phyloP scores from a whole-genome alignment of 2,329 filamentous ascomycete genomes.

The Pseudonectria foliicola region DNA sequence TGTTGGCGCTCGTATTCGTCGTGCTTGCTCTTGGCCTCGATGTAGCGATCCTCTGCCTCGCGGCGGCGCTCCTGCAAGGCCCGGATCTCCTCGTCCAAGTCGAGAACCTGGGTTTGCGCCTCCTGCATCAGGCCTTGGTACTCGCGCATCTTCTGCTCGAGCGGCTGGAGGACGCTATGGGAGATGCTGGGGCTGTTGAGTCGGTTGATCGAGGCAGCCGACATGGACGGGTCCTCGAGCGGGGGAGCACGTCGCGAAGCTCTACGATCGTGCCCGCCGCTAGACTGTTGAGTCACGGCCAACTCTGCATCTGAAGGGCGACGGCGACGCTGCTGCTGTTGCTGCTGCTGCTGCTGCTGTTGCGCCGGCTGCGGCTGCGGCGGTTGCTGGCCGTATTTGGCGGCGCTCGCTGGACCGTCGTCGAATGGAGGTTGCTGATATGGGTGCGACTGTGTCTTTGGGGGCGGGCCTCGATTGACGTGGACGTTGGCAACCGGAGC shows the following conservation, averaged over 20 bases:
- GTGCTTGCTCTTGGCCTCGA: constrained; percentile 37
- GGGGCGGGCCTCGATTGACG: no score
- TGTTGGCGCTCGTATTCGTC: constrained; percentile 38
- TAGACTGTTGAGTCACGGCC: neutral
- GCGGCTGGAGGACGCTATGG: constrained; percentile 37
- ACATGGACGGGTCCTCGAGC: constrained; percentile 10
- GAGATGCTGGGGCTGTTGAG: constrained; percentile 37
- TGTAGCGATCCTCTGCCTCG: constrained; percentile 33
- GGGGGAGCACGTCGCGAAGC: constrained; percentile 2
- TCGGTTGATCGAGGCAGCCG: constrained; percentile 29
- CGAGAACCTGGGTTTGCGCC: constrained; percentile 34
- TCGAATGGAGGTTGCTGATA: no score
- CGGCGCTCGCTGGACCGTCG: no score
- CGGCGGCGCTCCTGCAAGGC: constrained; percentile 33
- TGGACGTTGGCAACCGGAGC: neutral
- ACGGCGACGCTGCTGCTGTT: constrained; percentile 12
- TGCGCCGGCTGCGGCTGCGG: constrained; percentile 2
- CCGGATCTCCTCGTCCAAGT: constrained; percentile 37
- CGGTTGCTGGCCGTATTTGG: constrained; percentile 1
- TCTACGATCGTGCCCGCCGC: no score
- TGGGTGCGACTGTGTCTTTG: no score
- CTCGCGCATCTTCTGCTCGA: constrained; percentile 38
- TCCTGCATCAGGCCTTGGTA: constrained; percentile 35
- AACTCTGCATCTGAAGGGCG: no score
- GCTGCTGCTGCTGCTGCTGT: constrained; percentile 1